phyloP scores from a whole-genome alignment of 2,329 filamentous ascomycete genomes.

The Mollisia scopiformis region DNA sequence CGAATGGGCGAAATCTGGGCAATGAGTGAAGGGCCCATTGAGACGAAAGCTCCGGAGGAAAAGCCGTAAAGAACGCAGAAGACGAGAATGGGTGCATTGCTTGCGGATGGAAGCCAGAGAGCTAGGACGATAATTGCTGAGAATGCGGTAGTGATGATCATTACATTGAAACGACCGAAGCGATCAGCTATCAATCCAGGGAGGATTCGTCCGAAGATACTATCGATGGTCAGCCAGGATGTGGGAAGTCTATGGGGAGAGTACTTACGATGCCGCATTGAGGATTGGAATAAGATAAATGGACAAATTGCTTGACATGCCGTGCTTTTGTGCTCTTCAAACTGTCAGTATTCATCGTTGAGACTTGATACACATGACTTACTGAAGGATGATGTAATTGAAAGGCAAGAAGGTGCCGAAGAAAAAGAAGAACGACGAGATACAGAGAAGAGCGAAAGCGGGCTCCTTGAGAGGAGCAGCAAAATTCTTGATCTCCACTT shows the following conservation, averaged over 20 bases:
- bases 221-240: constrained; percentile 23
- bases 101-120: constrained; percentile 54
- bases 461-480: constrained; percentile 42
- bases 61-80: constrained; percentile 74
- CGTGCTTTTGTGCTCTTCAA: constrained; percentile 46
- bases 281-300: constrained; percentile 57
- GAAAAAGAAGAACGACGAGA: constrained; percentile 48
- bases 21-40: constrained; percentile 63
- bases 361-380: constrained; percentile 36
- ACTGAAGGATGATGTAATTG: constrained; percentile 45
- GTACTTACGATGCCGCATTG: constrained; percentile 48
- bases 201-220: constrained; percentile 58
- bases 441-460: constrained; percentile 41
- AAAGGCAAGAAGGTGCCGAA: constrained; percentile 58
- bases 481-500: constrained; percentile 39
- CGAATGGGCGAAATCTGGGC: constrained; percentile 72
- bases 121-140: constrained; percentile 52
- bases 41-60: constrained; percentile 67
- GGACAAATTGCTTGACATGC: constrained; percentile 51
- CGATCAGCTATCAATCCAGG: constrained; percentile 57
- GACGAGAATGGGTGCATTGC: constrained; percentile 60
- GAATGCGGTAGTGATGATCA: constrained; percentile 50
- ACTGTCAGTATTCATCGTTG: constrained; percentile 6
- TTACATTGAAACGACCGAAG: constrained; percentile 55
- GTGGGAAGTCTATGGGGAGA: constrained; percentile 14